Conservation (phyloP, 768 basidiomycete genomes). For the Podaxis sp. region DNA sequence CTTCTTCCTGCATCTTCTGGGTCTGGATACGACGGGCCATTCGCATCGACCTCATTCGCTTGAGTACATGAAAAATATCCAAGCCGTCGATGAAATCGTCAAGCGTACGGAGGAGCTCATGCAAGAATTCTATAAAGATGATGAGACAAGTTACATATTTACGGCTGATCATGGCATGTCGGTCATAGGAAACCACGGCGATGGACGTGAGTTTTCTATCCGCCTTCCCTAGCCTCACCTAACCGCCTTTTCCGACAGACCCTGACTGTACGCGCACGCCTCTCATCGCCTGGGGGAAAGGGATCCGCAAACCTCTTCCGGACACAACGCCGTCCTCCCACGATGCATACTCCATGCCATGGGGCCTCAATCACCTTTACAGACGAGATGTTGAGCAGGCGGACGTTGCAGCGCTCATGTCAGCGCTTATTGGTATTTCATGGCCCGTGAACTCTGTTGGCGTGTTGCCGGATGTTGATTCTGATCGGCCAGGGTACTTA, state of each 20-base stretch:
- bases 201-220: slow-evolving; percentile 58
- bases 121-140: slow-evolving; percentile 61
- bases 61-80: slow-evolving; percentile 89
- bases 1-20: slow-evolving; percentile 83
- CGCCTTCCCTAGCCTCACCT: not conserved
- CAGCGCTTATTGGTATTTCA: slow-evolving; percentile 64
- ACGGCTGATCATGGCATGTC: slow-evolving; percentile 94
- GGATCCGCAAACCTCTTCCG: slow-evolving; percentile 67
- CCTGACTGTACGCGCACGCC: slow-evolving; percentile 89
- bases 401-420: slow-evolving; percentile 78
- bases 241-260: slow-evolving; percentile 40
- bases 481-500: slow-evolving; percentile 59
- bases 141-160: slow-evolving; percentile 74
- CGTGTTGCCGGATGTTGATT: slow-evolving; percentile 74
- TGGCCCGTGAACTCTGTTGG: slow-evolving; percentile 87
- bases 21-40: slow-evolving; percentile 85
- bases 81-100: slow-evolving; percentile 75
- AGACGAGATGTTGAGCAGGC: slow-evolving; percentile 83
- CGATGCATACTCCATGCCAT: slow-evolving; percentile 67
- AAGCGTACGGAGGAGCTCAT: slow-evolving; percentile 62
- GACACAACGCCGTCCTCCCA: slow-evolving; percentile 60
- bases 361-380: slow-evolving; percentile 57
- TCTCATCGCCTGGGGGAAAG: slow-evolving; percentile 79
- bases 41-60: slow-evolving; percentile 82
- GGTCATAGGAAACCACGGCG: slow-evolving; percentile 84